Evolutionary conservation across 2,329 filamentous ascomycete species (phyloP).

Genomic region (Aspergillus fijiensis): DNA sequence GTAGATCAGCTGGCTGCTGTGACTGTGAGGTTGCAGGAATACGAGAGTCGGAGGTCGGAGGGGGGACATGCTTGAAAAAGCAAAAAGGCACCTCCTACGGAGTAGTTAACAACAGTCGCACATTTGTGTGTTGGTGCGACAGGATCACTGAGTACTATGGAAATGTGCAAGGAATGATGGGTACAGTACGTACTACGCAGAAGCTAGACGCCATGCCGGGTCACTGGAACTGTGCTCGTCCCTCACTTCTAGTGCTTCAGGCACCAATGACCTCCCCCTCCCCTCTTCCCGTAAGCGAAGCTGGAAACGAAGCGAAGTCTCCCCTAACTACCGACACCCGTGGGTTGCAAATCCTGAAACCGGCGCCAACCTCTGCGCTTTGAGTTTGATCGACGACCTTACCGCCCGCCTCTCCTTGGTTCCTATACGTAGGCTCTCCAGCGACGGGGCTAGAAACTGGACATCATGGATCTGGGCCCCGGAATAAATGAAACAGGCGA

Average conservation of each 20-base stretch:
- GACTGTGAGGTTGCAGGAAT: not conserved
- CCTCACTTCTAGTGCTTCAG: not conserved
- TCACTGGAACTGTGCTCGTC: too few species aligned
- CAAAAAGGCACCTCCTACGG: not conserved
- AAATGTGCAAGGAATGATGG: not conserved
- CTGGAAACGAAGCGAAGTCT: not conserved
- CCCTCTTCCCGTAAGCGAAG: not conserved
- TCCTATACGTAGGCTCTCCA: not conserved
- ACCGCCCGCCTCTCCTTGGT: constrained; percentile 7
- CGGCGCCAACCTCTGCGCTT: not conserved
- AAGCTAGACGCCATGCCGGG: not conserved
- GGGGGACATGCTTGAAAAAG: not conserved
- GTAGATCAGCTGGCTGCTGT: constrained; percentile 1
- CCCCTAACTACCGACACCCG: not conserved
- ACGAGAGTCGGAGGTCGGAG: constrained; percentile 3
- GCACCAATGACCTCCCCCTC: not conserved
- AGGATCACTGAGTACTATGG: too few species aligned
- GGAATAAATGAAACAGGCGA: constrained; percentile 11
- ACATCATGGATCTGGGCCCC: not conserved
- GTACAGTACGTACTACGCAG: not conserved
- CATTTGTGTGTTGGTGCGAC: not conserved
- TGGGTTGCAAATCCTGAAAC: constrained; percentile 3
- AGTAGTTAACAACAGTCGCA: not conserved
- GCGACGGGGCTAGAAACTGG: not conserved
- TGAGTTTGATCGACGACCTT: constrained; percentile 10